Conservation (phyloP, 2,329 filamentous ascomycete species). For the Monosporascus cannonballus region DNA sequence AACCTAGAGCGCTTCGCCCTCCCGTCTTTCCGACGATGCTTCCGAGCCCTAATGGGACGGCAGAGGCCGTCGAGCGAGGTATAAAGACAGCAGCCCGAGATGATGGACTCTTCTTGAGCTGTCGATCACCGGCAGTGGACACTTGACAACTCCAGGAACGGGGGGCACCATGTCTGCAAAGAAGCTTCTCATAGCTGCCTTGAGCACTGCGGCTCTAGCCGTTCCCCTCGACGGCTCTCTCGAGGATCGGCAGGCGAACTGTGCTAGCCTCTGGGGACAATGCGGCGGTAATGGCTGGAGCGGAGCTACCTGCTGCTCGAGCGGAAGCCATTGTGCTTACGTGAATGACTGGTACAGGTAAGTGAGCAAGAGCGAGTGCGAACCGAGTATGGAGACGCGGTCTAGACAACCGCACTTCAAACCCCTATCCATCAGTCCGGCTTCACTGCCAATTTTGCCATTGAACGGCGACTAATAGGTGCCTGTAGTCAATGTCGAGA, state of each 20-base stretch:
- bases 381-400: background rate
- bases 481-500: constrained; percentile 12
- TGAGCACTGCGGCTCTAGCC: constrained; percentile 32
- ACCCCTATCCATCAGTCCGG: too few species aligned
- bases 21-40: too few species aligned
- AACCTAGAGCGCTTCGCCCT: too few species aligned
- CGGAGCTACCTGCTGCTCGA: constrained; percentile 38
- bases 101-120: too few species aligned
- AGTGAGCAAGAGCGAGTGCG: background rate
- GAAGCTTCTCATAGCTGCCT: constrained; percentile 27
- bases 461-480: background rate
- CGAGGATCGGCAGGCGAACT: constrained; percentile 34
- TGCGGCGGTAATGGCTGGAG: constrained; percentile 40
- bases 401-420: background rate
- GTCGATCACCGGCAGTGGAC: constrained; percentile 5
- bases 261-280: constrained; percentile 28
- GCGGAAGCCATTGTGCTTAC: constrained; percentile 30
- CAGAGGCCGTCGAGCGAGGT: too few species aligned
- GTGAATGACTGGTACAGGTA: constrained; percentile 19
- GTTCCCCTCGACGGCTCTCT: constrained; percentile 29
- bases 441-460: background rate
- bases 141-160: constrained; percentile 2
- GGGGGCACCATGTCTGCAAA: constrained; percentile 20
- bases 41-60: too few species aligned
- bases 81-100: too few species aligned